Evolutionary conservation across 257 asterid genomes (phyloP), one percentile per base, ranked within the genome.

Genomic region (Scutellaria barbata): DNA sequence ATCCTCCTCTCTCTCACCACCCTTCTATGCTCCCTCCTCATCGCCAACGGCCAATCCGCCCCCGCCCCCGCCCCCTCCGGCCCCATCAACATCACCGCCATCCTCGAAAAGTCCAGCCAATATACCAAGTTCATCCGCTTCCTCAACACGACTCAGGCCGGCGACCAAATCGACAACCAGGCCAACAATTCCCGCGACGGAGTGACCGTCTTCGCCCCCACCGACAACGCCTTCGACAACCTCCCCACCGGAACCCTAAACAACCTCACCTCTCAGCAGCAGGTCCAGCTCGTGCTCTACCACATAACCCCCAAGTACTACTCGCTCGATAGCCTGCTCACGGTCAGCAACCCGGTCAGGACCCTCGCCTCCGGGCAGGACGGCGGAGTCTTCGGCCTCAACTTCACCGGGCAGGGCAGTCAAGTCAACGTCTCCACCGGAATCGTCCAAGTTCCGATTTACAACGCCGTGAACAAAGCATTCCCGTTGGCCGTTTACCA

Each of bases 341-440:
- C 96, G 4, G 92, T 88, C 40, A 94, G 95, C 87, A 94, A 89
- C 76, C 99, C 97, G n/a, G 97, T 89, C 33, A 78, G 90, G 69
- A 94, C 99, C 3, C 95, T 77, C 74, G 92, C 99, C 8, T 65
- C 79, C 58, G 97, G 95, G 2, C 87, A 75, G 74, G 85, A 86
- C 65, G 81, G 85, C 50, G 57, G 71, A 0, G 72, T 67, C 6
- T 94, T 79, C 79, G 91, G 89, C 17, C 88, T 94, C 18, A 50
- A 78, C 75, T 74, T 89, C 81, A 62, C 82, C 56, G 67, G 67
- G 8, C 71, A 60, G 56, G 75, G 67, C 56, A 87, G 75, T 51
- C 95, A 88, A 63, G 72, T 91, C 67, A 91, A 89, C 41, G 89
- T 94, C 3, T 78, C 96, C 37, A 82, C 96, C 42, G 97, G 94